Evolutionary conservation across 495 filamentous ascomycete genomes (phyloP), one percentile per base, ranked within the genome.

Genomic region (Penicillium cinerascens): DNA sequence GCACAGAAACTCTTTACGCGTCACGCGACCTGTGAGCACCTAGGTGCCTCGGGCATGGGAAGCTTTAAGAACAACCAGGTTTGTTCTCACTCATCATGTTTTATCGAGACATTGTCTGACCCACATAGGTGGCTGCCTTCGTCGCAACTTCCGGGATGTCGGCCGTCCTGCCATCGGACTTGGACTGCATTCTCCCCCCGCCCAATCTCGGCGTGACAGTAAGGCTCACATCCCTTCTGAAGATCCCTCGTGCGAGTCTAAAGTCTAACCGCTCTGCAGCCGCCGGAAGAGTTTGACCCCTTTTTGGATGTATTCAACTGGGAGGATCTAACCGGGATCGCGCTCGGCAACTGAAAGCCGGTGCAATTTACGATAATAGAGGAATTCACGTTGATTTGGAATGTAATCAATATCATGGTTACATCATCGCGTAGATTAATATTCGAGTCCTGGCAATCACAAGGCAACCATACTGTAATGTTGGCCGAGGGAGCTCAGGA

Each of bases 251-350:
- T 33, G 29, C 29, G 1, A 3, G 3, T 33, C 29, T 45, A 5
- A n/a, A 16, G 3, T 33, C 29, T 45, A 5, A n/a, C 17, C 35
- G 3, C 29, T 6, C 44, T 48, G 41, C 41, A 76, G 73, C 65
- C 60, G 2, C 49, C 69, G 7, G 67, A 54, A 2, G 68, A 71
- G 18, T 68, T 76, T n/a, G 72, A 75, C 44, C 69, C 69, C 36
- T 75, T 73, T 50, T 57, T 76, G 9, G 72, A 74, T 36, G 69
- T 73, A 0, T 75, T 75, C 48, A 67, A 76, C 47, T 76, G 72
- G 72, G 72, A 70, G 25, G 70, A 76, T 52, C 42, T 75, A 35
- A 63, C 72, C 18, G 69, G 67, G 2, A 63, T 73, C 45, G 57
- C 69, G 0, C 60, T 73, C 17, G 60, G 57, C 42, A 59, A 61